Percentiles rank a stretch among this genome's conserved stretches.
phyloP scores from a whole-genome alignment of 2,329 filamentous ascomycete genomes.

The Colletotrichum noveboracense region DNA sequence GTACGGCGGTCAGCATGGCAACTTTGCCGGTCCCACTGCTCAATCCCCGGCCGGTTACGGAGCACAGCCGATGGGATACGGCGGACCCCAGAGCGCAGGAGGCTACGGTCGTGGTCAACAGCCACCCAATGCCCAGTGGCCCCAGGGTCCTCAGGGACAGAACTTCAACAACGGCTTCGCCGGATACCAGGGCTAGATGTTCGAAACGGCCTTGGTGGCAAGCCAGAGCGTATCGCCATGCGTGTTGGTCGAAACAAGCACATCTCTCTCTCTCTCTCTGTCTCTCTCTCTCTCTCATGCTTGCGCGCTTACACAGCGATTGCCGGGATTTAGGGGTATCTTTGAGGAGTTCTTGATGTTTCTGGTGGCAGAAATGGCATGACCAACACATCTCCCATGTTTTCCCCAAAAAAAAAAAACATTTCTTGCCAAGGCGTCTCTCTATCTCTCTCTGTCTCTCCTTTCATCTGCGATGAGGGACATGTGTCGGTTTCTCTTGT shows the following conservation, averaged over 20 bases:
- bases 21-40: slow-evolving; percentile 66
- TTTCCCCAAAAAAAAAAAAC: slow-evolving; percentile 13
- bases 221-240: background rate
- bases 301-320: slow-evolving; percentile 5
- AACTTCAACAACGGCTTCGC: slow-evolving; percentile 68
- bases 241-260: slow-evolving; percentile 6
- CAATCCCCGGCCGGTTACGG: slow-evolving; percentile 68
- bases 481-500: slow-evolving; percentile 13
- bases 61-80: slow-evolving; percentile 74
- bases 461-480: slow-evolving; percentile 17
- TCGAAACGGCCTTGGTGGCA: background rate
- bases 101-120: slow-evolving; percentile 82
- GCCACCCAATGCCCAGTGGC: slow-evolving; percentile 61
- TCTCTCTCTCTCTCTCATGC: background rate
- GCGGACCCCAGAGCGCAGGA: slow-evolving; percentile 75
- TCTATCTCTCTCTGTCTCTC: slow-evolving; percentile 6
- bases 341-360: slow-evolving; percentile 8
- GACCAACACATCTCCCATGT: slow-evolving; percentile 15
- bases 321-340: slow-evolving; percentile 13
- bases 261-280: background rate
- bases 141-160: slow-evolving; percentile 54
- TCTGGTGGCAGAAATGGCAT: slow-evolving; percentile 18
- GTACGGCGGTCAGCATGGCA: slow-evolving; percentile 70
- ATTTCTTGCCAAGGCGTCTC: slow-evolving; percentile 18
- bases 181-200: slow-evolving; percentile 63